These are phyloP conservation scores for Candida krabiensis DNA, from an alignment of 805 yeast species.

Conservation along the genomic window DNA sequence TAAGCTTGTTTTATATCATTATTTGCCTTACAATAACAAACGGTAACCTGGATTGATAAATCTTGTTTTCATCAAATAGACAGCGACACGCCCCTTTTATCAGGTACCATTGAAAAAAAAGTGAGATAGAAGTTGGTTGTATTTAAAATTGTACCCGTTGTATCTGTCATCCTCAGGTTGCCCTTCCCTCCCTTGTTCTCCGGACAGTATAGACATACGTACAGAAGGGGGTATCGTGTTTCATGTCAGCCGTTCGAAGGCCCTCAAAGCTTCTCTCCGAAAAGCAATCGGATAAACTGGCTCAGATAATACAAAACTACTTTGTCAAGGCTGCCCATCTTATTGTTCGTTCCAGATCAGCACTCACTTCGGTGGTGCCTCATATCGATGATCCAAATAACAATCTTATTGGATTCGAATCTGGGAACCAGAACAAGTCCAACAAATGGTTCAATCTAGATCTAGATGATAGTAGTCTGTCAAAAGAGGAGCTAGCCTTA, in stretches of 20 bases:
- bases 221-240: too few species aligned
- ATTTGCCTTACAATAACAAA: too few species aligned
- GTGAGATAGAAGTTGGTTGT: too few species aligned
- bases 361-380: conserved; percentile 15
- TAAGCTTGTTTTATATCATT: too few species aligned
- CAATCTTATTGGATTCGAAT: conserved; percentile 3
- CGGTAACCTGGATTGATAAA: too few species aligned
- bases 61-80: too few species aligned
- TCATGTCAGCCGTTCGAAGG: conserved; percentile 12
- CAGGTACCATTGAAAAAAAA: too few species aligned
- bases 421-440: conserved; percentile 26
- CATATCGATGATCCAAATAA: conserved; percentile 15
- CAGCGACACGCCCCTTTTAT: too few species aligned
- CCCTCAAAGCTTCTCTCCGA: conserved; percentile 27
- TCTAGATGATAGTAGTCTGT: conserved; percentile 35
- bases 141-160: too few species aligned
- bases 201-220: too few species aligned
- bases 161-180: too few species aligned
- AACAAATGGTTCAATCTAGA: conserved; percentile 68
- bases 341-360: conserved; percentile 32
- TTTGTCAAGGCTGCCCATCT: conserved; percentile 62
- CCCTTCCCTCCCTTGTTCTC: too few species aligned
- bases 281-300: conserved; percentile 32
- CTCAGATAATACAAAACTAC: conserved; percentile 50
- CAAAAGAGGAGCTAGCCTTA: conserved; percentile 55